Evolutionary conservation across 352 stramenopile genomes (phyloP), one percentile per base, ranked within the genome.

Genomic region (Phytophthora brassicae): DNA sequence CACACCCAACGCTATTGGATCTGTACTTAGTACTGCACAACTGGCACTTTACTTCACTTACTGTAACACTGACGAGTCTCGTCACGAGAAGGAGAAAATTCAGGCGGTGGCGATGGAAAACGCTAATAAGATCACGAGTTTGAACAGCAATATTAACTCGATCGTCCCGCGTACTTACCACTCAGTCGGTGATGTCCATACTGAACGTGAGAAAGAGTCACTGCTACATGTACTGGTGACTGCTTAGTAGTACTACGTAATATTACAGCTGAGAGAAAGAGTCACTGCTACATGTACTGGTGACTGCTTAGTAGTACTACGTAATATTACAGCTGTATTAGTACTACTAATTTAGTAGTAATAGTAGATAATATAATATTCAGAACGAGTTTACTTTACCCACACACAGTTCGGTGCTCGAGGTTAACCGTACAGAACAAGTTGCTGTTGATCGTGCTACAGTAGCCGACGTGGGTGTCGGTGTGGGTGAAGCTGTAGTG

Each of bases 41-140:
- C 43, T 84, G 26, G 31, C 67, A 20, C 59, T 87, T 11, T 87
- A 77, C 51, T 70, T 78, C 7, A 72, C 64, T 6, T 84, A 76
- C 60, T 58, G 64, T 54, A 59, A 51, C 44, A 72, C 64, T 6
- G 46, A 64, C 12, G 64, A 72, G 46, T 67, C 64, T 29, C 52
- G 52, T 17, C 51, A 6, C 6, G 64, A 72, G 44, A 52, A 67
- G 28, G 13, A 16, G 38, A 20, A 57, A 45, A 67, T 72, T 20
- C 57, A 64, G 52, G 46, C 64, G 1, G 52, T 24, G 3, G 57
- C 58, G 42, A 28, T 64, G 45, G 51, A 71, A 53, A 22, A 53
- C 12, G 24, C 20, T 26, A 70, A 39, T 35, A 71, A 67, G 33
- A 6, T 48, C 6, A 48, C 31, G n/a, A 54, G 29, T 19, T 66